Conservation (phyloP, 2,329 filamentous ascomycete species). For the Huntiella savannae region DNA sequence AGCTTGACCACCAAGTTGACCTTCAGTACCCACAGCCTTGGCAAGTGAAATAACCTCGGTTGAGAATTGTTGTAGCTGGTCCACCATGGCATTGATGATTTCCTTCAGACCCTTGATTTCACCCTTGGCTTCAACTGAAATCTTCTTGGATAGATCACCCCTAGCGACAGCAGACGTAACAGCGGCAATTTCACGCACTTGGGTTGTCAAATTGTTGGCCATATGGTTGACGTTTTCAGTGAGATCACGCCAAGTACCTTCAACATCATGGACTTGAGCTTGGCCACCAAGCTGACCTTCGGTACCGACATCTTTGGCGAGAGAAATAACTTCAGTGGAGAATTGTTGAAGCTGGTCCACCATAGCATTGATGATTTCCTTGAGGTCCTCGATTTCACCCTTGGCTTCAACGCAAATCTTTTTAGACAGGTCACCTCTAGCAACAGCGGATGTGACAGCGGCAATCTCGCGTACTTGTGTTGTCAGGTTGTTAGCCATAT, state of each 20-base stretch:
- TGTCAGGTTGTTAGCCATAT: slow-evolving; percentile 45
- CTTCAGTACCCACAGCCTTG: slow-evolving; percentile 89
- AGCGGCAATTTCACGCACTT: no score
- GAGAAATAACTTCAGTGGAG: no score
- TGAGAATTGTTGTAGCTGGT: slow-evolving; percentile 19
- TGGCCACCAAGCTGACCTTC: no score
- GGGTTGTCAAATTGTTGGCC: no score
- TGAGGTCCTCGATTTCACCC: no score
- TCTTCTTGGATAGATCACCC: slow-evolving; percentile 33
- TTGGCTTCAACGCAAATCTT: no score
- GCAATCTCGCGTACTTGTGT: slow-evolving; percentile 96
- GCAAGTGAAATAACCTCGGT: slow-evolving; percentile 86
- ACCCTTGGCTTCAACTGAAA: slow-evolving; percentile 84
- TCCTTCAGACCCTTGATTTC: slow-evolving; percentile 88
- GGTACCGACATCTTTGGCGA: no score
- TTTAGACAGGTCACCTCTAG: slow-evolving; percentile 29
- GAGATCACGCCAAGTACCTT: slow-evolving; percentile 70
- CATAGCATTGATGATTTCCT: no score
- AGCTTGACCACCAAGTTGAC: slow-evolving; percentile 94
- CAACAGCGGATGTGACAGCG: slow-evolving; percentile 19
- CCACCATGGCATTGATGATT: slow-evolving; percentile 38
- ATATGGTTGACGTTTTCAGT: slow-evolving; percentile 80
- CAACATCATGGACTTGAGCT: no score
- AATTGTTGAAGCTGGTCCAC: no score
- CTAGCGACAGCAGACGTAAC: slow-evolving; percentile 10